Evolutionary conservation across 495 filamentous ascomycete species (phyloP), one percentile per base, ranked within the genome.

Genomic region (Antarctomyces pellizariae): DNA sequence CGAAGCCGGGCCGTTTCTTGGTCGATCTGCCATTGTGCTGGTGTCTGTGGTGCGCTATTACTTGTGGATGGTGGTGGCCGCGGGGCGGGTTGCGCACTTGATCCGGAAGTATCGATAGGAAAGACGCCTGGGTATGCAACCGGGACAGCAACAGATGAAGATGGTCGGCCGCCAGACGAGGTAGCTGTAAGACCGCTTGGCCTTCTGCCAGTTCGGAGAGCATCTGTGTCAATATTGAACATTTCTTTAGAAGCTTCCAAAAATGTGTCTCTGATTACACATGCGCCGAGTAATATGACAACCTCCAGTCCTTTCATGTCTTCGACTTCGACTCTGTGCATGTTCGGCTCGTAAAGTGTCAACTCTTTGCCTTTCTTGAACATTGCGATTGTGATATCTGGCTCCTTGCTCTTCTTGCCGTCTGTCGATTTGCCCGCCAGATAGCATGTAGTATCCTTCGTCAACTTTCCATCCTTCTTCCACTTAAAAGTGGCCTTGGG

Each of bases 271-370:
- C 74, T 67, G 35, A 95, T 89, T 6, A 82, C 75, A 20, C 75
- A 66, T 1, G 80, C 74, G 14, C 70, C 58, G 3, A 97, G 55
- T n/a, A 97, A 42, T 2, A 95, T 45, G 0, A 84, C 75, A 1
- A 95, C 59, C 48, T 97, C 86, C 4, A 95, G 53, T 2, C 86
- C 86, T 47, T 95, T 97, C 31, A 29, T 66, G 47, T 97, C 86
- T 44, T 95, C 84, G 39, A 93, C 69, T 21, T 93, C 83, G 3
- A 93, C 75, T 1, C 86, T 58, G 24, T 72, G 70, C 15, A 95
- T 54, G 42, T 95, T 93, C 10, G 84, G 75, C 50, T 95, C 74
- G 50, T 92, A 92, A 21, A 97, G 53, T 8, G 84, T 89, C 16
- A 95, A 42, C 18, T 64, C 59, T 24, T 37, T 36, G 18, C 44